phyloP scores from a whole-genome alignment of 495 filamentous ascomycete species.

The Penicillium lagena region DNA sequence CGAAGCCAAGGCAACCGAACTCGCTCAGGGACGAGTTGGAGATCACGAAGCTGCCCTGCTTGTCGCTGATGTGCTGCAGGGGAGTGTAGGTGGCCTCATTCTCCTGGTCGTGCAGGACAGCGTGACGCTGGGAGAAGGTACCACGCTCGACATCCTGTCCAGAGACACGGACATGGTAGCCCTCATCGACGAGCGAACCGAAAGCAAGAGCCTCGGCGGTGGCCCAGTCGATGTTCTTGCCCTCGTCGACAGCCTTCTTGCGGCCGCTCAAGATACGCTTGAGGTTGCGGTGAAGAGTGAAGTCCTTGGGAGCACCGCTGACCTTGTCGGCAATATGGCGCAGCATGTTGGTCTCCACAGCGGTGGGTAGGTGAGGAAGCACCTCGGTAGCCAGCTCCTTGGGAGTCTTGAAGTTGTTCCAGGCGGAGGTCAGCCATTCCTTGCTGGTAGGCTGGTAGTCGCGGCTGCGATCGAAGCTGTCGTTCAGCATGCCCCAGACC shows the following conservation, averaged over 20 bases:
- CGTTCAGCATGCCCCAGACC: conserved; percentile 98
- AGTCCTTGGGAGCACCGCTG: conserved; percentile 70
- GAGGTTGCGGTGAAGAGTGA: conserved; percentile 85
- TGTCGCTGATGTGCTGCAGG: conserved; percentile 76
- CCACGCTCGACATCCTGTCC: conserved; percentile 99
- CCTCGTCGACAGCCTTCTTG: conserved; percentile 88
- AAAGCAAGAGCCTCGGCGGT: conserved; percentile 97
- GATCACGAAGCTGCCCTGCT: conserved; percentile 92
- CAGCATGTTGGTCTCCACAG: conserved; percentile 61
- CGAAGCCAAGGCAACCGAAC: conserved; percentile 91
- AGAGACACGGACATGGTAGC: conserved; percentile 92
- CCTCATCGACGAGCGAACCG: conserved; percentile 81
- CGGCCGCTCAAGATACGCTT: conserved; percentile 91
- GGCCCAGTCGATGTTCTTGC: conserved; percentile 94
- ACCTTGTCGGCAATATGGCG: conserved; percentile 75
- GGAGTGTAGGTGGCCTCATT: conserved; percentile 89
- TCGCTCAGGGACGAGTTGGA: conserved; percentile 96
- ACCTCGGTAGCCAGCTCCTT: conserved; percentile 96
- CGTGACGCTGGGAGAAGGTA: conserved; percentile 97
- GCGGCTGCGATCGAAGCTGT: conserved; percentile 93
- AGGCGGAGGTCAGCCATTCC: conserved; percentile 97
- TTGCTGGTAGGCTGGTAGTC: conserved; percentile 95
- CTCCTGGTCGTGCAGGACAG: conserved; percentile 96
- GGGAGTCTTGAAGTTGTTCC: conserved; percentile 98
- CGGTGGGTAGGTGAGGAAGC: conserved; percentile 85